Percentiles rank a stretch among this genome's conserved stretches.
Evolutionary conservation across 768 basidiomycete species (phyloP).

Genomic region (Heimioporus sp.): DNA sequence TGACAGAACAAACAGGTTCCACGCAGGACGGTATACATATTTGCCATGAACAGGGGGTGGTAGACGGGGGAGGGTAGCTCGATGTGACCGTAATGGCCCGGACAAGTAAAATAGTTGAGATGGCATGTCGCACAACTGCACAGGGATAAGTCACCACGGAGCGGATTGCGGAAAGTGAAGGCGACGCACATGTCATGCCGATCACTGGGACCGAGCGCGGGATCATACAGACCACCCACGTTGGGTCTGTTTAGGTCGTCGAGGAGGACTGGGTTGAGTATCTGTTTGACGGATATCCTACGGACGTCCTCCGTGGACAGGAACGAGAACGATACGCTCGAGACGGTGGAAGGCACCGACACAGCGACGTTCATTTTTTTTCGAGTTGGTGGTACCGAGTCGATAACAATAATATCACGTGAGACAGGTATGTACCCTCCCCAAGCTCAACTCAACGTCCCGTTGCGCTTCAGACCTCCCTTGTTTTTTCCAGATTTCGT

Average conservation of each 20-base stretch:
- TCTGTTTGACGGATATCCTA: slow-evolving; percentile 96
- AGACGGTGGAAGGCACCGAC: slow-evolving; percentile 81
- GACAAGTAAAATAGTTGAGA: slow-evolving; percentile 91
- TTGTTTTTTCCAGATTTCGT: slow-evolving; percentile 64
- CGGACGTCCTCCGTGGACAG: slow-evolving; percentile 85
- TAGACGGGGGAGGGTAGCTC: slow-evolving; percentile 94
- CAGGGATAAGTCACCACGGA: slow-evolving; percentile 4
- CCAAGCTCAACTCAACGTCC: slow-evolving; percentile 36
- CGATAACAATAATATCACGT: slow-evolving; percentile 16
- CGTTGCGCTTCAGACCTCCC: slow-evolving; percentile 46
- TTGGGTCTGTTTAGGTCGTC: slow-evolving; percentile 94
- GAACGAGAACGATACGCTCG: slow-evolving; percentile 90
- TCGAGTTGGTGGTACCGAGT: background rate
- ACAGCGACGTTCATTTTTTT: slow-evolving; percentile 83
- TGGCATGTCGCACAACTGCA: slow-evolving; percentile 90
- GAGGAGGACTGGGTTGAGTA: slow-evolving; percentile 88
- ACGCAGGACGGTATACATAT: slow-evolving; percentile 84
- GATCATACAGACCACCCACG: slow-evolving; percentile 90
- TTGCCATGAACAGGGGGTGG: slow-evolving; percentile 93
- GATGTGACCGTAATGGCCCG: slow-evolving; percentile 98
- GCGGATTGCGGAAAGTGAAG: background rate
- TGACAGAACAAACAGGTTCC: slow-evolving; percentile 95
- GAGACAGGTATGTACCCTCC: background rate
- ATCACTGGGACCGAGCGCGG: slow-evolving; percentile 88
- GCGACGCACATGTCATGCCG: slow-evolving; percentile 83